Percentiles rank a stretch among this genome's conserved stretches.
Evolutionary conservation across 2,329 filamentous ascomycete species (phyloP).

Genomic region (Alternaria sp.): DNA sequence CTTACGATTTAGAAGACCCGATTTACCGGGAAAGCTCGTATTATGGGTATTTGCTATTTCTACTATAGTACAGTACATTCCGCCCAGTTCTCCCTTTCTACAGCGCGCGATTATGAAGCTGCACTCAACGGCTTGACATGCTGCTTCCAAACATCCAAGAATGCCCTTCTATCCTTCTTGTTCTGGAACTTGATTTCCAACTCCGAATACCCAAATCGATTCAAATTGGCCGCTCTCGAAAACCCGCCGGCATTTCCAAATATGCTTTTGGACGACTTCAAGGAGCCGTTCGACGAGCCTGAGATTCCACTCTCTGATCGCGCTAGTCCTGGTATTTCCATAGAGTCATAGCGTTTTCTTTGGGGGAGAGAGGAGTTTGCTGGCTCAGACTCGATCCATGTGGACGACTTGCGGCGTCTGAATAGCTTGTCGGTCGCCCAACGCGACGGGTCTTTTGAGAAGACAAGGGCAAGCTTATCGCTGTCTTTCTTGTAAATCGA

Average conservation of each 20-base stretch:
- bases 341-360: slow-evolving; percentile 22
- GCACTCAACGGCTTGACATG: slow-evolving; percentile 33
- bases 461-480: slow-evolving; percentile 36
- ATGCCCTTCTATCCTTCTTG: slow-evolving; percentile 39
- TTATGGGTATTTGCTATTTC: not conserved
- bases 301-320: slow-evolving; percentile 27
- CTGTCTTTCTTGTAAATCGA: slow-evolving; percentile 34
- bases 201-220: slow-evolving; percentile 41
- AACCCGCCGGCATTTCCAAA: slow-evolving; percentile 14
- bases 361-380: slow-evolving; percentile 7
- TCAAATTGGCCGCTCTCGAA: slow-evolving; percentile 25
- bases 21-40: not conserved
- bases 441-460: slow-evolving; percentile 43
- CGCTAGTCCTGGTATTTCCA: slow-evolving; percentile 17
- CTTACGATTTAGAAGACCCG: too few species aligned
- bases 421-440: slow-evolving; percentile 41
- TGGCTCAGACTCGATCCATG: slow-evolving; percentile 7
- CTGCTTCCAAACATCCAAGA: slow-evolving; percentile 40
- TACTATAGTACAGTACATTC: not conserved
- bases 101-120: not conserved
- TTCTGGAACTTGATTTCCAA: slow-evolving; percentile 42
- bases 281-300: slow-evolving; percentile 21
- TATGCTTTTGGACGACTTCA: slow-evolving; percentile 21
- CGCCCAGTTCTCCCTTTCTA: not conserved
- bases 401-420: slow-evolving; percentile 33